A percentile compares a stretch with the other conserved stretches of the same genome.
Conservation (phyloP, 2,329 filamentous ascomycete species). For the Microdochium paspali region DNA sequence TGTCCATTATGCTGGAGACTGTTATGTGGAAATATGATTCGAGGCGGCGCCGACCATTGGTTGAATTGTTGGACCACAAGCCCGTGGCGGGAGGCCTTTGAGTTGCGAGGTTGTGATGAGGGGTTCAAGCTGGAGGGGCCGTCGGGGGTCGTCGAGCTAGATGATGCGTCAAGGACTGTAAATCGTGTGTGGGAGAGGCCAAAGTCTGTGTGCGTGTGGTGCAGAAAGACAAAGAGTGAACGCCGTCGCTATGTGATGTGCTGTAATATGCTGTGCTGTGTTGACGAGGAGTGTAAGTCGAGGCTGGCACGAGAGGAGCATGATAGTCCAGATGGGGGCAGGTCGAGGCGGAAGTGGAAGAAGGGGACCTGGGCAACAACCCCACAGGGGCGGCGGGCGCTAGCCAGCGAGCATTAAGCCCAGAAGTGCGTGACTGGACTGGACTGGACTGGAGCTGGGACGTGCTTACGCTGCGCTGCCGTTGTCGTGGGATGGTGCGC, state of each 20-base stretch:
- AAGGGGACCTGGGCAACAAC: no score
- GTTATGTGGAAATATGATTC: neutral
- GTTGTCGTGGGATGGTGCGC: no score
- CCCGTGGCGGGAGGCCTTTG: neutral
- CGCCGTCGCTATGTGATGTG: neutral
- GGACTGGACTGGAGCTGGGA: no score
- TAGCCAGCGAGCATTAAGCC: no score
- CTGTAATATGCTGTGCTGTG: neutral
- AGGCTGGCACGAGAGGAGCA: neutral
- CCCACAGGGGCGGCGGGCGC: no score
- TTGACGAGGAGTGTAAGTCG: neutral
- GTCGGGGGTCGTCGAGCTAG: neutral
- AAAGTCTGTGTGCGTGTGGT: neutral
- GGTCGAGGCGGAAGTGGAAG: no score
- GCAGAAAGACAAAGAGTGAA: neutral
- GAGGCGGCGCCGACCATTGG: neutral
- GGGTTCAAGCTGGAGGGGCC: neutral
- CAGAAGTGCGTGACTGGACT: no score
- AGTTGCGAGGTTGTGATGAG: neutral
- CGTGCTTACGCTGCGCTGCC: no score
- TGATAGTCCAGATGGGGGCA: no score
- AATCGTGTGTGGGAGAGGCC: no score
- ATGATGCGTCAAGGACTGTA: no score
- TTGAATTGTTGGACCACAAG: neutral
- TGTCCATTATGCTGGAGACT: constrained; percentile 16